A percentile compares a stretch with the other conserved stretches of the same genome.
Evolutionary conservation across 768 basidiomycete species (phyloP).

Genomic region (Sporobolomyces pararoseus): DNA sequence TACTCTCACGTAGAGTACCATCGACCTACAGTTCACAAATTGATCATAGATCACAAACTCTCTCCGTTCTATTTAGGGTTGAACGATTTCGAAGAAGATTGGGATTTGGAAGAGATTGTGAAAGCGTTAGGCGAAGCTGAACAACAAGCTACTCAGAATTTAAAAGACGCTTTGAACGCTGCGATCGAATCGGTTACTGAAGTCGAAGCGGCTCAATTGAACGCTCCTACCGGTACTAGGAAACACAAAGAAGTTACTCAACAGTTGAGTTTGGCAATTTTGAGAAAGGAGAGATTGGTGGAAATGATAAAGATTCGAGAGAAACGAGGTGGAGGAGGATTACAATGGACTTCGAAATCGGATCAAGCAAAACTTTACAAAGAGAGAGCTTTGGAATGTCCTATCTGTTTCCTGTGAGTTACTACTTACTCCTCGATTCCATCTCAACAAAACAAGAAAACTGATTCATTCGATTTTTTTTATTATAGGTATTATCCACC

Average conservation of each 20-base stretch:
- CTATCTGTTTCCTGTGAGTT: conserved; percentile 88
- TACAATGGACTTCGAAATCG: conserved; percentile 36
- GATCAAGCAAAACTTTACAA: conserved; percentile 40
- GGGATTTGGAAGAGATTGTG: conserved; percentile 77
- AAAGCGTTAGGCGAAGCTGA: conserved; percentile 65
- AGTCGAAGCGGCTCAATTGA: conserved; percentile 31
- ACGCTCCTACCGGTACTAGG: conserved; percentile 19
- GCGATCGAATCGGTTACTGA: conserved; percentile 35
- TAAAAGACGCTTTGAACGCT: conserved; percentile 31
- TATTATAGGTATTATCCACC: conserved; percentile 97
- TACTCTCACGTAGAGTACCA: conserved; percentile 35
- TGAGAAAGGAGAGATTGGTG: conserved; percentile 36
- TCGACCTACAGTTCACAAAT: conserved; percentile 56
- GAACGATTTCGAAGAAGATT: conserved; percentile 83
- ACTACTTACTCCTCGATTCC: too few species aligned
- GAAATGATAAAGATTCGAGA: conserved; percentile 47
- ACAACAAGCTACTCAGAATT: conserved; percentile 35
- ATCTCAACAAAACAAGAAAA: too few species aligned
- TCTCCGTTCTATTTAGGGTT: conserved; percentile 95
- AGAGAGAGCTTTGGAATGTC: conserved; percentile 83
- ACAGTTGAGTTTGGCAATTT: conserved; percentile 4
- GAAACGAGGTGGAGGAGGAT: conserved; percentile 45
- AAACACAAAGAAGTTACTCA: conserved; percentile 40
- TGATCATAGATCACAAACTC: conserved; percentile 80
- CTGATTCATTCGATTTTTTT: too few species aligned